Percentiles rank a stretch among this genome's conserved stretches.
These are phyloP conservation scores for Colletotrichum karsti DNA, from an alignment of 2,329 filamentous ascomycete species.

Conservation along the genomic window DNA sequence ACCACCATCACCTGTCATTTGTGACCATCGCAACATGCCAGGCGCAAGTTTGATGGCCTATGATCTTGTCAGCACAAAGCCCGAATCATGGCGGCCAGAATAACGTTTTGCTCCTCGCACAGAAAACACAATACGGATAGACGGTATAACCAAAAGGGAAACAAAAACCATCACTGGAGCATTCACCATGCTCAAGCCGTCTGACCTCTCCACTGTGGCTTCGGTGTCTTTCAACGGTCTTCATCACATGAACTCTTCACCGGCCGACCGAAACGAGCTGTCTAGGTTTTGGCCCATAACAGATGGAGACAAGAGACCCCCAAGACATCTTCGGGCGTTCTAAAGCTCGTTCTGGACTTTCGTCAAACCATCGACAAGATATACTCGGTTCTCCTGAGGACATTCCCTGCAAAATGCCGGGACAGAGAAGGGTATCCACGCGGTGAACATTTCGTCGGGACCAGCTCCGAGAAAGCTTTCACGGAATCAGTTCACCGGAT, in stretches of 20 bases:
- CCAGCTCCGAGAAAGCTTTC: conserved; percentile 7
- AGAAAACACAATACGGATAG: too few relatives aligned
- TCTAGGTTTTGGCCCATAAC: neutral
- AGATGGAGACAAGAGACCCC: neutral
- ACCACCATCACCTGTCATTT: neutral
- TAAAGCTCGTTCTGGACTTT: neutral
- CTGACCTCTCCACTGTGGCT: neutral
- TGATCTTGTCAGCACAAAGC: too few relatives aligned
- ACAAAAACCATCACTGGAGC: too few relatives aligned
- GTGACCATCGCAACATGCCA: neutral
- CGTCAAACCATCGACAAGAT: neutral
- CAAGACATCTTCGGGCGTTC: neutral
- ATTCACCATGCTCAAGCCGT: neutral
- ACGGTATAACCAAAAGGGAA: too few relatives aligned
- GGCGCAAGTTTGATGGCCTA: neutral
- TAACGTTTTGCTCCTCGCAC: too few relatives aligned
- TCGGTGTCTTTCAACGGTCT: neutral
- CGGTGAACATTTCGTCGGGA: neutral
- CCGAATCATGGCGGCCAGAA: too few relatives aligned
- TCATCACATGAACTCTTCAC: neutral
- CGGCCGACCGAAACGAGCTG: neutral
- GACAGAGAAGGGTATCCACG: neutral
- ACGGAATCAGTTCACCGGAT: neutral
- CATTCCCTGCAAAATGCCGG: neutral
- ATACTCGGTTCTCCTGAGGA: neutral